These are phyloP conservation scores for Fragaria iinumae DNA, from an alignment of 306 rosid species.

Conservation along the genomic window DNA sequence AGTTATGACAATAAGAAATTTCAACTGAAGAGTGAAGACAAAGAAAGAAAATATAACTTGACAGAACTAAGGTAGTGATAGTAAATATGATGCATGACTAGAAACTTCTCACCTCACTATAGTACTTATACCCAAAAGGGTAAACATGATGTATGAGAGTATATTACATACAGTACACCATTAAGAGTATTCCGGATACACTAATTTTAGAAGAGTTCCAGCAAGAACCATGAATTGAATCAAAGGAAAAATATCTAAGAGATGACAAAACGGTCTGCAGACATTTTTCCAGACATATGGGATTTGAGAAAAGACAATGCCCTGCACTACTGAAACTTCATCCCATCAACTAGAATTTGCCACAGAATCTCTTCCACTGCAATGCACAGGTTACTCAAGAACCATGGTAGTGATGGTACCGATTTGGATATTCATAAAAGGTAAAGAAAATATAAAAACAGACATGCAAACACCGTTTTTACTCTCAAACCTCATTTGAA, in stretches of 20 bases:
- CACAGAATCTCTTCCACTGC: not conserved
- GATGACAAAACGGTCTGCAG: conserved; percentile 4
- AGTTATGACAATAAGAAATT: not conserved
- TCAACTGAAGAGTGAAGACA: not conserved
- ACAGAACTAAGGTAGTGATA: not conserved
- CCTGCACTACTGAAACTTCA: not conserved
- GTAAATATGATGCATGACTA: not conserved
- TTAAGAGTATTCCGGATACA: not conserved
- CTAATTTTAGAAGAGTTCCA: not conserved
- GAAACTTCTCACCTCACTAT: conserved; percentile 4
- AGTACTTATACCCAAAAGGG: conserved; percentile 1
- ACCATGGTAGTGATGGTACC: conserved; percentile 1
- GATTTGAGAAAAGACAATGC: not conserved
- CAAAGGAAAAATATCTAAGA: not conserved
- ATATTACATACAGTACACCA: not conserved
- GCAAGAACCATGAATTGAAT: not conserved
- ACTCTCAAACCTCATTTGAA: not conserved
- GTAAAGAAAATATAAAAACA: not conserved
- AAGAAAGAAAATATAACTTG: not conserved
- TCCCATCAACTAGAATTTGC: not conserved
- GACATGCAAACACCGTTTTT: conserved; percentile 1
- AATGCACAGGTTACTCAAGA: not conserved
- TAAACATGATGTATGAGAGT: not conserved
- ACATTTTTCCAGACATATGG: not conserved
- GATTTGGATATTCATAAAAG: not conserved